phyloP scores from a whole-genome alignment of 495 filamentous ascomycete genomes.

The Xylaria nigripes region DNA sequence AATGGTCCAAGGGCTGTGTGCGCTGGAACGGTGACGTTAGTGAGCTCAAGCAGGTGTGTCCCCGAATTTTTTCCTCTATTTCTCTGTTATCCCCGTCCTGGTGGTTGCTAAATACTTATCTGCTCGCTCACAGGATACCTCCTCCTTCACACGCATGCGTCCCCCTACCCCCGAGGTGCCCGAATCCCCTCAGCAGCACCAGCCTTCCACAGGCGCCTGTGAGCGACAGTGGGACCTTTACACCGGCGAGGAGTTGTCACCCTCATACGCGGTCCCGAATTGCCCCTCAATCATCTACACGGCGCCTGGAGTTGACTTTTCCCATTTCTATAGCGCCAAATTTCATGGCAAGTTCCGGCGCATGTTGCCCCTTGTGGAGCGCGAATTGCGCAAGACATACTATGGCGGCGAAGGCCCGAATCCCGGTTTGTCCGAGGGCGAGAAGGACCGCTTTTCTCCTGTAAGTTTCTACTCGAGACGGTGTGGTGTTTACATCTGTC shows the following conservation, averaged over 20 bases:
- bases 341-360: conserved; percentile 14
- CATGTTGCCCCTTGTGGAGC: conserved; percentile 17
- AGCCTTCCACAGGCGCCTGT: not conserved
- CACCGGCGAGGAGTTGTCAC: conserved; percentile 19
- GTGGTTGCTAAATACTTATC: not conserved
- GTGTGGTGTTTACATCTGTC: not conserved
- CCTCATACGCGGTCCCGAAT: conserved; percentile 15
- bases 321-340: not conserved
- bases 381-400: not conserved
- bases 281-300: conserved; percentile 18
- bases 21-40: conserved; percentile 2
- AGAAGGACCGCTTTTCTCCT: not conserved
- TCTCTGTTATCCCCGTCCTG: not conserved
- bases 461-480: not conserved
- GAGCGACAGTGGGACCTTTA: conserved; percentile 11
- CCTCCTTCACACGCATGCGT: conserved; percentile 6
- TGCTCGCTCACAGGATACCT: conserved; percentile 1
- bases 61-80: not conserved
- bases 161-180: conserved; percentile 4
- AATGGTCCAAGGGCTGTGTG: conserved; percentile 9
- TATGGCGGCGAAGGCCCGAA: conserved; percentile 3
- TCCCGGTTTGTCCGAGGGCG: not conserved
- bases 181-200: not conserved
- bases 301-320: conserved; percentile 15
- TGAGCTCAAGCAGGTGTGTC: conserved; percentile 13